These are phyloP conservation scores for Alternaria panax DNA, from an alignment of 2,329 filamentous ascomycete genomes.

Conservation along the genomic window DNA sequence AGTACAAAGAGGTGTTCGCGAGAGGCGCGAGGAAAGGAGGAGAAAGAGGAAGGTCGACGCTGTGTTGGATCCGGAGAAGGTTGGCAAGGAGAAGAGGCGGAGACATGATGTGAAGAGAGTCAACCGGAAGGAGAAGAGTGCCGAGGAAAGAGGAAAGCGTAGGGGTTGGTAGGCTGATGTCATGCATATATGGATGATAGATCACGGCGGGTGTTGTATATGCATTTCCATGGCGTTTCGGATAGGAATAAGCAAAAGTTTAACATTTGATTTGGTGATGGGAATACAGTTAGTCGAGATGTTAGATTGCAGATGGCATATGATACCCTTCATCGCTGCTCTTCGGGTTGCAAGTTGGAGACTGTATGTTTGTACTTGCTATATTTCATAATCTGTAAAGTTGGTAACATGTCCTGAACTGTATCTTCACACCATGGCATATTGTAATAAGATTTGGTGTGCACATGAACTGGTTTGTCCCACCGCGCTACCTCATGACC, in stretches of 20 bases:
- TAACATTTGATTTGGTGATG: background rate
- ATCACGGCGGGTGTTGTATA: background rate
- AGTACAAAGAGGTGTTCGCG: slow-evolving; percentile 76
- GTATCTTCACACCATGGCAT: background rate
- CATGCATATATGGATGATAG: background rate
- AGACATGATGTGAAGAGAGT: slow-evolving; percentile 65
- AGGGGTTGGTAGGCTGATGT: slow-evolving; percentile 65
- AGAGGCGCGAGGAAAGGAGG: slow-evolving; percentile 74
- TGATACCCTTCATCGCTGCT: background rate
- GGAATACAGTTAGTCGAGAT: background rate
- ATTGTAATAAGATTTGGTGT: background rate
- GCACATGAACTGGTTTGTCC: background rate
- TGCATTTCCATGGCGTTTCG: background rate
- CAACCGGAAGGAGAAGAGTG: slow-evolving; percentile 75
- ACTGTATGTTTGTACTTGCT: background rate
- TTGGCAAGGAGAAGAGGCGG: slow-evolving; percentile 75
- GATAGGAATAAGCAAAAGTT: background rate
- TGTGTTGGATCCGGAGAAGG: slow-evolving; percentile 81
- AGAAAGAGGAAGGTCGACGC: slow-evolving; percentile 90
- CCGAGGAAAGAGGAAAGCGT: slow-evolving; percentile 74
- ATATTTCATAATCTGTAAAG: background rate
- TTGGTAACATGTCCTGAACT: background rate
- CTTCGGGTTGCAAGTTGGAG: background rate
- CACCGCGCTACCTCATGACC: background rate
- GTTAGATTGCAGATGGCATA: background rate